phyloP scores from a whole-genome alignment of 2,329 filamentous ascomycete species.

The Stagonosporopsis rhizophila region DNA sequence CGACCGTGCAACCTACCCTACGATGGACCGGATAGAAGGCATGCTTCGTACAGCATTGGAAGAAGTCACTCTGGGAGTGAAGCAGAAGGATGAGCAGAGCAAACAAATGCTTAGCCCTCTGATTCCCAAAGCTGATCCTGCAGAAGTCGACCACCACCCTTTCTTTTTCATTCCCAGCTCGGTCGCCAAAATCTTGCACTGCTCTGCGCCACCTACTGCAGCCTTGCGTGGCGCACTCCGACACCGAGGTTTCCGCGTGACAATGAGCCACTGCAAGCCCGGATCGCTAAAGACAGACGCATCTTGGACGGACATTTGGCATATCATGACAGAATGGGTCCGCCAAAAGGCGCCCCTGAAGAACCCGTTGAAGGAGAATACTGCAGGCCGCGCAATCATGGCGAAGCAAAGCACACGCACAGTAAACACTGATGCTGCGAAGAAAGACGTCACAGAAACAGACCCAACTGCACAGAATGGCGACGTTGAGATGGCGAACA shows the following conservation, averaged over 20 bases:
- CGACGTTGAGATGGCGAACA: constrained; percentile 12
- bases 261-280: constrained; percentile 85
- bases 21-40: constrained; percentile 80
- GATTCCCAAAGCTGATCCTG: constrained; percentile 46
- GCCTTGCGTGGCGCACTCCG: constrained; percentile 81
- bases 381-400: constrained; percentile 75
- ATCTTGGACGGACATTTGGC: constrained; percentile 88
- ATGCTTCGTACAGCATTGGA: constrained; percentile 91
- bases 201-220: constrained; percentile 78
- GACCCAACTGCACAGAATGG: constrained; percentile 10
- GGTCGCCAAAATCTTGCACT: constrained; percentile 79
- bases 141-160: constrained; percentile 71
- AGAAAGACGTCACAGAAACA: constrained; percentile 1
- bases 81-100: constrained; percentile 28
- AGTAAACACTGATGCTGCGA: constrained; percentile 6
- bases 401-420: constrained; percentile 34
- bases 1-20: constrained; percentile 76
- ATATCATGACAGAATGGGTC: constrained; percentile 91
- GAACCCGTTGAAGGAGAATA: constrained; percentile 72
- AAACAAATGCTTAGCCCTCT: constrained; percentile 45
- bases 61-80: constrained; percentile 60
- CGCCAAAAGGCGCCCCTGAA: constrained; percentile 81
- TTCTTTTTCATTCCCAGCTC: constrained; percentile 85
- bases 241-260: constrained; percentile 80
- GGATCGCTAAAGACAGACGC: constrained; percentile 95